Percentiles rank a stretch among this genome's conserved stretches.
Evolutionary conservation across 106 monocot species (phyloP).

Genomic region (Chionographis japonica): DNA sequence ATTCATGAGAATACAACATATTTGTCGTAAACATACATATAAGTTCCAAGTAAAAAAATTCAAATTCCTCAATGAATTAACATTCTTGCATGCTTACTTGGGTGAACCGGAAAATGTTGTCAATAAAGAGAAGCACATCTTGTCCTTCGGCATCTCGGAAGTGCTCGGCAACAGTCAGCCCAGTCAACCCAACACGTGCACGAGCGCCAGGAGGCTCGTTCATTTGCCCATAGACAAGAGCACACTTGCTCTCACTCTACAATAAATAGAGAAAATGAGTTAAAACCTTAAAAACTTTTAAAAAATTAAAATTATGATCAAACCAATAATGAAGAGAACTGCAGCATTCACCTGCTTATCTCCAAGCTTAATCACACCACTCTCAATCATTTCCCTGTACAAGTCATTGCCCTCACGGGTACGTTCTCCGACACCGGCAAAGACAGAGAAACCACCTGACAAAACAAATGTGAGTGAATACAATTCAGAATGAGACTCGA

Average conservation of each 20-base stretch:
- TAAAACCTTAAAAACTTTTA: background rate
- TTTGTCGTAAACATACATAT: no score
- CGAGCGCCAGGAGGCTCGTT: conserved; percentile 80
- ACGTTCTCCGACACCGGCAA: conserved; percentile 76
- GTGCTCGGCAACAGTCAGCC: conserved; percentile 69
- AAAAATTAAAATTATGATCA: background rate
- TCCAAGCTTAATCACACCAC: conserved; percentile 79
- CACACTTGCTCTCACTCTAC: conserved; percentile 71
- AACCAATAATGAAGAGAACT: background rate
- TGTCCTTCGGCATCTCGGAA: conserved; percentile 78
- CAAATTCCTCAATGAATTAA: no score
- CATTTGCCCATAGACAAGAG: conserved; percentile 78
- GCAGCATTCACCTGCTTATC: conserved; percentile 53
- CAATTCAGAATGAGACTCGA: background rate
- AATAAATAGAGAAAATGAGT: background rate
- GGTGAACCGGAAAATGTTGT: conserved; percentile 80
- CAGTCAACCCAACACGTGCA: conserved; percentile 76
- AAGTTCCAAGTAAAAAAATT: no score
- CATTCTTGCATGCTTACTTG: conserved; percentile 24
- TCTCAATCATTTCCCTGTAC: conserved; percentile 78
- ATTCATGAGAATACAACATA: background rate
- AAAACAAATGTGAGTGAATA: conserved; percentile 2
- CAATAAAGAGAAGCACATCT: conserved; percentile 81
- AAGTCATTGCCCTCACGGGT: conserved; percentile 79
- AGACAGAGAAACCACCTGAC: conserved; percentile 74